phyloP scores from a whole-genome alignment of 2,329 filamentous ascomycete species.

The Macrophomina pseudophaseolina region DNA sequence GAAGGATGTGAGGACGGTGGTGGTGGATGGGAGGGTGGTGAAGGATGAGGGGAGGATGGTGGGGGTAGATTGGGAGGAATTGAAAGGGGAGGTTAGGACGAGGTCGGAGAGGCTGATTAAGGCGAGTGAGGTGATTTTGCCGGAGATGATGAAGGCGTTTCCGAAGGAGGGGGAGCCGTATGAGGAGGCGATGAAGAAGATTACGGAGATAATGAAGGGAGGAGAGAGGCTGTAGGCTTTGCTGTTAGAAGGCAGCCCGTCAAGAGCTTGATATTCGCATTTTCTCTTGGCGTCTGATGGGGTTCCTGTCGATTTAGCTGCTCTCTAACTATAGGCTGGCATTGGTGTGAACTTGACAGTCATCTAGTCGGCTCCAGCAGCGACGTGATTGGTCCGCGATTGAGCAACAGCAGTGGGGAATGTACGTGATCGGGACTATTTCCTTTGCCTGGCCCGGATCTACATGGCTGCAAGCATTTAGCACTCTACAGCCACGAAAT shows the following conservation, averaged over 20 bases:
- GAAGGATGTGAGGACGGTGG: not conserved
- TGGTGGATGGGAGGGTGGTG: not conserved
- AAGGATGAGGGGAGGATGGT: not conserved
- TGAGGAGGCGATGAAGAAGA: too few relatives aligned
- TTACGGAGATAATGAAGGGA: too few relatives aligned
- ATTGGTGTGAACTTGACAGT: too few relatives aligned
- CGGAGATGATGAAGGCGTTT: not conserved
- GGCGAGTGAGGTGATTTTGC: not conserved
- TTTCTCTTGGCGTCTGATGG: too few relatives aligned
- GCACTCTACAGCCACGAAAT: not conserved
- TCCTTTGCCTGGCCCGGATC: not conserved
- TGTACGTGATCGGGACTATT: not conserved
- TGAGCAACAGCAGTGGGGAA: not conserved
- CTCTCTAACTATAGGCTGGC: too few relatives aligned
- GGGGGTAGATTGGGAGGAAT: not conserved
- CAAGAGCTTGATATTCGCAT: too few relatives aligned
- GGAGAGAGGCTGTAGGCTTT: too few relatives aligned
- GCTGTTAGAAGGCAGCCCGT: too few relatives aligned
- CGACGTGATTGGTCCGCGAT: too few relatives aligned
- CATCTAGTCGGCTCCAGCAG: too few relatives aligned
- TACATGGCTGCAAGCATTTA: not conserved
- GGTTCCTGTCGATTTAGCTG: too few relatives aligned
- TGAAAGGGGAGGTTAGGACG: not conserved
- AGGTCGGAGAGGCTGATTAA: conserved; percentile 6
- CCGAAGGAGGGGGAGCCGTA: not conserved